Conservation (phyloP, 345 rosid species). For the Linum tenue region DNA sequence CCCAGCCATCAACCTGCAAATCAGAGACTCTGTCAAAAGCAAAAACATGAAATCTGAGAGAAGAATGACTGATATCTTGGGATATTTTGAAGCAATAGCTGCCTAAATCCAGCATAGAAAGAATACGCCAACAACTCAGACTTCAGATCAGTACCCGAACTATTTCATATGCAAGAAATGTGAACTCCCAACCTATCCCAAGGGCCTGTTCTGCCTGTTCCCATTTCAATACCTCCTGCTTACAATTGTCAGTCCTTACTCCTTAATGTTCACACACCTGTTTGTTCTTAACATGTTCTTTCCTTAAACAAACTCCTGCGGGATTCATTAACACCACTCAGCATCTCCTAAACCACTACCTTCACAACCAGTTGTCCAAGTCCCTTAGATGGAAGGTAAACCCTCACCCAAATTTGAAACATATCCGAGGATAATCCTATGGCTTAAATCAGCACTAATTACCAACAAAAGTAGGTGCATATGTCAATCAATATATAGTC, state of each 20-base stretch:
- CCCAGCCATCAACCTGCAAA: constrained; percentile 12
- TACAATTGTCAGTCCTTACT: not conserved
- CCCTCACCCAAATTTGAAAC: not conserved
- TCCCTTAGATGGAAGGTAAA: not conserved
- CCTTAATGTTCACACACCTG: no score
- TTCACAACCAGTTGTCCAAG: not conserved
- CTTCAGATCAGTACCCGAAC: no score
- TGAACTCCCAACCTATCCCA: not conserved
- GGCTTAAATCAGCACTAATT: not conserved
- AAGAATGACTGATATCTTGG: not conserved
- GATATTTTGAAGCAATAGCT: not conserved
- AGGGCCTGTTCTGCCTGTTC: not conserved
- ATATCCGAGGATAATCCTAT: not conserved
- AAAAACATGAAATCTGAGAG: not conserved
- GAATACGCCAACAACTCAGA: not conserved
- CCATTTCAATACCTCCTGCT: not conserved
- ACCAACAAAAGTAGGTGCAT: not conserved
- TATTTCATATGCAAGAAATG: no score
- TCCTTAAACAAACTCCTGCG: not conserved
- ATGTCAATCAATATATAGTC: not conserved
- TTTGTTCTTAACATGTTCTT: no score
- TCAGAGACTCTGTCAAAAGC: not conserved
- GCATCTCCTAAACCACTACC: not conserved
- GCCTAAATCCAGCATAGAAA: not conserved
- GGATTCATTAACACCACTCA: not conserved